Evolutionary conservation across 768 basidiomycete genomes (phyloP), one percentile per base, ranked within the genome.

Genomic region (Xerocomellus chrysenteron): DNA sequence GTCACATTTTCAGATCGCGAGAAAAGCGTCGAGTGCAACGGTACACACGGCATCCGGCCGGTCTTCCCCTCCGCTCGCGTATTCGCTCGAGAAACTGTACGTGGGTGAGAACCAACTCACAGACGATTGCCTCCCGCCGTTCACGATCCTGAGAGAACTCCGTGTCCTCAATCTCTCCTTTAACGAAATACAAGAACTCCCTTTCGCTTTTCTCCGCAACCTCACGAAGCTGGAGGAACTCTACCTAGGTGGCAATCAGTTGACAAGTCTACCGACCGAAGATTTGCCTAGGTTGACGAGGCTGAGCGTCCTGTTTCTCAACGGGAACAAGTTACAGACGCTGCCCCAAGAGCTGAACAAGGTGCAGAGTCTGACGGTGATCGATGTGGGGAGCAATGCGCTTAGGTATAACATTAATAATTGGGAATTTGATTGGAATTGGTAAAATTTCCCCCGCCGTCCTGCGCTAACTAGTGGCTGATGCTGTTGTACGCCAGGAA

Each of bases 341-440:
- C 73, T 98, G 5, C 97, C 97, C 5, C 87, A 90, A 53, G 97
- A 98, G 69, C 71, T 99, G 47, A 87, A 86, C 39, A 92, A 92
- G 68, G 82, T 97, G 56, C 81, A 82, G 67, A 86, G 81, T 46
- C 75, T 99, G 65, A 82, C 80, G 51, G 83, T 90, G 33, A 78
- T 99, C 62, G 97, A 99, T 67, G 95, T 91, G 5, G 95, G 97
- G 8, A 94, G 88, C 70, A 99, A 99, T 70, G 73, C 85, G 51
- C 77, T 99, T 73, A 92, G 90, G 80, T 98, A 98, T 74, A 99
- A 98, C 69, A 94, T 97, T 63, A 90, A 92, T 63, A 99, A 99
- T 66, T 94, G 88, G 88, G 92, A 96, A 70, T 98, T 94, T 71
- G 97, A 99, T 74, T 98, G 95, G 95, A 98, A 99, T 70, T 98